phyloP scores from a whole-genome alignment of 768 basidiomycete genomes.

The Phanerochaete sordida region DNA sequence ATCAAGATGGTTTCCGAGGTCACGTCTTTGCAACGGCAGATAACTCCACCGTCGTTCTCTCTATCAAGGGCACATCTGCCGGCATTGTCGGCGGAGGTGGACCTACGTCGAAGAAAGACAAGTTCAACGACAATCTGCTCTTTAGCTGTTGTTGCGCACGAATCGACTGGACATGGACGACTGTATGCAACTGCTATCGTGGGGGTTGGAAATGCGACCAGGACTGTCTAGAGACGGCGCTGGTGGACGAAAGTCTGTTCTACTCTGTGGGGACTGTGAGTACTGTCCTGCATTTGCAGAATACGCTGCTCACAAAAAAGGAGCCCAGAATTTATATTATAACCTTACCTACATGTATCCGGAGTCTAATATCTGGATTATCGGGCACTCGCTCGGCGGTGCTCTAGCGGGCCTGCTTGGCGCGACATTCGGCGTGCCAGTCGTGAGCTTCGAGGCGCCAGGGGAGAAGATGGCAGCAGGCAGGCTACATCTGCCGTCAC shows the following conservation, averaged over 20 bases:
- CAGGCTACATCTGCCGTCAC: conserved; percentile 82
- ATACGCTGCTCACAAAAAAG: not conserved
- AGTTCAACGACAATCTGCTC: conserved; percentile 87
- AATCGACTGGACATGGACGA: conserved; percentile 90
- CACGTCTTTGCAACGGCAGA: conserved; percentile 84
- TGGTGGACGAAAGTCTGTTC: conserved; percentile 80
- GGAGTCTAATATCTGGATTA: conserved; percentile 84
- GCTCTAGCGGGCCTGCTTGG: conserved; percentile 82
- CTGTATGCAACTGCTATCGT: conserved; percentile 87
- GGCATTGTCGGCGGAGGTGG: conserved; percentile 70
- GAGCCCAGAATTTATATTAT: conserved; percentile 81
- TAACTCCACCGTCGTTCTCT: conserved; percentile 80
- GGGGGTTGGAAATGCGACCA: conserved; percentile 80
- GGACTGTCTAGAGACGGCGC: conserved; percentile 69
- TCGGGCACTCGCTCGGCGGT: conserved; percentile 68
- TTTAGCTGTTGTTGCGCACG: conserved; percentile 95
- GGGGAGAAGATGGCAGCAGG: conserved; percentile 79
- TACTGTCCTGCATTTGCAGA: conserved; percentile 9
- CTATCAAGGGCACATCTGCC: conserved; percentile 94
- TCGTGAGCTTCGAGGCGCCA: conserved; percentile 85
- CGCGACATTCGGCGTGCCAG: conserved; percentile 84
- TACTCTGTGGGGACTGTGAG: conserved; percentile 87
- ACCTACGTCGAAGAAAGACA: conserved; percentile 88
- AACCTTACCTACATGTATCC: conserved; percentile 94
- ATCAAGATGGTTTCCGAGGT: conserved; percentile 84